Percentiles rank a stretch among this genome's conserved stretches.
Conservation (phyloP, 306 rosid genomes). For the Gastrolobium bilobum region DNA sequence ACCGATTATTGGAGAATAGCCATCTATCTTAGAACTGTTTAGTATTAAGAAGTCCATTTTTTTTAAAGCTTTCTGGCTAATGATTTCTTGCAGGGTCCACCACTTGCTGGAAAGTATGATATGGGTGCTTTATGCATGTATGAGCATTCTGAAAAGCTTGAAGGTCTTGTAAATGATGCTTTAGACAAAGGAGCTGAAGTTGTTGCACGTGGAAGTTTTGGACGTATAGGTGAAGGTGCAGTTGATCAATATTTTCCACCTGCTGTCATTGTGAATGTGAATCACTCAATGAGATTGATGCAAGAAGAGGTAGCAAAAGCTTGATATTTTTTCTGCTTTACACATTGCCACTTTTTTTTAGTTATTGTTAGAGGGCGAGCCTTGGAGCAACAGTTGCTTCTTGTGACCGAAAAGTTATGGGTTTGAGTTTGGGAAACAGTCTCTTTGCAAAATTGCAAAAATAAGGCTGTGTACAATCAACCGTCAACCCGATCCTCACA, state of each 20-base stretch:
- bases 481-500: no score
- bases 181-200: slow-evolving; percentile 90
- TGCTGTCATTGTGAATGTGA: slow-evolving; percentile 85
- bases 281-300: slow-evolving; percentile 94
- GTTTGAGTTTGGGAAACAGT: no score
- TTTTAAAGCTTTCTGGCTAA: slow-evolving; percentile 20
- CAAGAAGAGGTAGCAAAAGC: slow-evolving; percentile 86
- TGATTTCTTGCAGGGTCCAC: slow-evolving; percentile 80
- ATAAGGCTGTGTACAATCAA: no score
- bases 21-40: neutral
- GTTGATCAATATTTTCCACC: slow-evolving; percentile 95
- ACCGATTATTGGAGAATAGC: no score
- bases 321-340: slow-evolving; percentile 11
- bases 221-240: slow-evolving; percentile 89
- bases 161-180: slow-evolving; percentile 84
- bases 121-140: slow-evolving; percentile 97
- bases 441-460: no score
- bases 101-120: slow-evolving; percentile 86
- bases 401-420: no score
- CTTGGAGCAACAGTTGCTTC: no score
- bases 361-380: neutral
- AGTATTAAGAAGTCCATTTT: neutral
- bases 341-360: slow-evolving; percentile 3
- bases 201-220: slow-evolving; percentile 88
- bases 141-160: slow-evolving; percentile 97